A percentile compares a stretch with the other conserved stretches of the same genome.
Conservation (phyloP, 2,329 filamentous ascomycete genomes). For the Colletotrichum phormii region DNA sequence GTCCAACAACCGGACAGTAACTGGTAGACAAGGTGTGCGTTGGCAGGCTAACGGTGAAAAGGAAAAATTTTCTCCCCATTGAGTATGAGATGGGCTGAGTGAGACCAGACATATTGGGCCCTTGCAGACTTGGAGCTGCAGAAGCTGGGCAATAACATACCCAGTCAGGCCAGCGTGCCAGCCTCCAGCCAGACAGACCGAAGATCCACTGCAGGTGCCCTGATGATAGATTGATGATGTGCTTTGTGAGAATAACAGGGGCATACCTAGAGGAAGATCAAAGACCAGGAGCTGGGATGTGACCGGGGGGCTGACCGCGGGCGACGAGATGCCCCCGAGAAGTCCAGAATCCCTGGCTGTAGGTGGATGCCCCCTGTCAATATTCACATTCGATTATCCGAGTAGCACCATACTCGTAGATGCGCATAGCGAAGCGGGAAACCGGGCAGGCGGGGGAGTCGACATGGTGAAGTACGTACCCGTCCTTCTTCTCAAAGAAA, state of each 20-base stretch:
- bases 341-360: slow-evolving; percentile 7
- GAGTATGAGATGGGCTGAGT: slow-evolving; percentile 30
- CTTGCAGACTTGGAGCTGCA: slow-evolving; percentile 26
- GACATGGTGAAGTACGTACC: not conserved
- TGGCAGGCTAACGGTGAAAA: slow-evolving; percentile 30
- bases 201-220: slow-evolving; percentile 15
- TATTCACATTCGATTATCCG: slow-evolving; percentile 22
- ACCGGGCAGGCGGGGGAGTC: slow-evolving; percentile 1
- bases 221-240: slow-evolving; percentile 32
- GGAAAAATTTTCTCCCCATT: slow-evolving; percentile 1
- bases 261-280: not conserved
- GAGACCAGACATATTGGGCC: slow-evolving; percentile 21
- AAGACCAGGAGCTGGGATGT: slow-evolving; percentile 3
- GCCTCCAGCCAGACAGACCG: slow-evolving; percentile 2
- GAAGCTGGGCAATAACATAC: slow-evolving; percentile 17
- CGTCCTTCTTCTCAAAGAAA: not conserved
- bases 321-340: not conserved
- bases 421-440: not conserved
- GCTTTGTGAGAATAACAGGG: not conserved
- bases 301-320: not conserved
- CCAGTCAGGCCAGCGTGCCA: not conserved
- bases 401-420: not conserved
- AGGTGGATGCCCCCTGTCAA: not conserved
- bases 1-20: slow-evolving; percentile 4
- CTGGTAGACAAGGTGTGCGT: slow-evolving; percentile 14